Percentiles rank a stretch among this genome's conserved stretches.
Evolutionary conservation across 345 rosid genomes (phyloP).

Genomic region (Aurinia saxatilis): DNA sequence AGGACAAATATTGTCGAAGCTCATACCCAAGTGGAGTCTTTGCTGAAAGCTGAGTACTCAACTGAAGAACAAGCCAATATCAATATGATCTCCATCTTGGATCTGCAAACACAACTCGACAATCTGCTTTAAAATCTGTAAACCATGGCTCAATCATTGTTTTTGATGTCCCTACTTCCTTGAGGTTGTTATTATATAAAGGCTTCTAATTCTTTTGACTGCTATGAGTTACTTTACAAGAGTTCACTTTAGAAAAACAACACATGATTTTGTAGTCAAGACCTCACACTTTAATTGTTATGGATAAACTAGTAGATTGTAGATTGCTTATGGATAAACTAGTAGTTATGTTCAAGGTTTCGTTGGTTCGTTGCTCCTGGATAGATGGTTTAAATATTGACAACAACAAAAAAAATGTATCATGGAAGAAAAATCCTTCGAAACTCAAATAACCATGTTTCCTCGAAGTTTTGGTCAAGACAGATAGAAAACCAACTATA

Average conservation of each 20-base stretch:
- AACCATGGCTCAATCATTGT: not conserved
- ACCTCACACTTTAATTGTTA: not conserved
- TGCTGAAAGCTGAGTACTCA: constrained; percentile 69
- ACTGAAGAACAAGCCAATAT: constrained; percentile 61
- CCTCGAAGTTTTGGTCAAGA: not conserved
- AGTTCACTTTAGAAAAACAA: not conserved
- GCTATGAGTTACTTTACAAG: constrained; percentile 16
- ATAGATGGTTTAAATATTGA: too few species aligned
- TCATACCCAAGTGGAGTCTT: constrained; percentile 66
- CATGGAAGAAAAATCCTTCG: too few species aligned
- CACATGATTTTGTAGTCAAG: not conserved
- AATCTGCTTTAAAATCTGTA: constrained; percentile 35
- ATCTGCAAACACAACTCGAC: constrained; percentile 74
- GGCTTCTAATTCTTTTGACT: not conserved
- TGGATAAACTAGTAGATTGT: not conserved
- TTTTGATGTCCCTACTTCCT: not conserved
- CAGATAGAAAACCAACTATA: not conserved
- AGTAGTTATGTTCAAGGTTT: not conserved
- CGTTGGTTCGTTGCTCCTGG: not conserved
- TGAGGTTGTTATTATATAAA: not conserved
- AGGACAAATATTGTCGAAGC: constrained; percentile 98
- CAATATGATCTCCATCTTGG: constrained; percentile 53
- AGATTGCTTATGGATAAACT: constrained; percentile 2
- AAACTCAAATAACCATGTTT: too few species aligned
- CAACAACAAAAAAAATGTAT: too few species aligned